Percentiles rank a stretch among this genome's conserved stretches.
These are phyloP conservation scores for Penstemon barbatus DNA, from an alignment of 257 asterid species.

Conservation along the genomic window DNA sequence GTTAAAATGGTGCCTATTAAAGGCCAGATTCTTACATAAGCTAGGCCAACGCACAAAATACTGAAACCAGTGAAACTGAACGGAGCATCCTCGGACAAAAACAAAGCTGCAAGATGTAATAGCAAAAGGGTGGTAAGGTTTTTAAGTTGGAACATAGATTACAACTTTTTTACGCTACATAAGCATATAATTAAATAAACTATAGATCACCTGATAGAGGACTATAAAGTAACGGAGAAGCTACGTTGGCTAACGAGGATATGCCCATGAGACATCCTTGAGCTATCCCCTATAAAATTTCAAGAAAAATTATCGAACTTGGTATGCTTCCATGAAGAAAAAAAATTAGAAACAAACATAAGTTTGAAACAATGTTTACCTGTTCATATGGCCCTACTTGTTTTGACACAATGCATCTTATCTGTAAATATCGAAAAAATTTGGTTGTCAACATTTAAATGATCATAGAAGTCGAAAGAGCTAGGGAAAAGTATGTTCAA, in stretches of 20 bases:
- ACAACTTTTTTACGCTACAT: not conserved
- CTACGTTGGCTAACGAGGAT: constrained; percentile 27
- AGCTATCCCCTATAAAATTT: constrained; percentile 44
- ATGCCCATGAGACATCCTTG: constrained; percentile 44
- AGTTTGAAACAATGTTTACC: constrained; percentile 34
- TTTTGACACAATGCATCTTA: constrained; percentile 80
- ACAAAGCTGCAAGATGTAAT: constrained; percentile 28
- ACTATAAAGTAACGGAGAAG: constrained; percentile 38
- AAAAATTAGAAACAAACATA: not conserved
- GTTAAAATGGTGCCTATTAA: not conserved
- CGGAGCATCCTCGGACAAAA: constrained; percentile 33
- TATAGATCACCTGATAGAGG: constrained; percentile 16
- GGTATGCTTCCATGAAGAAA: not conserved
- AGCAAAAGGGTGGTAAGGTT: not conserved
- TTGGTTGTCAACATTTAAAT: not conserved
- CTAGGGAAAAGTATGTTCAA: not conserved
- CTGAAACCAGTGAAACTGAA: constrained; percentile 34
- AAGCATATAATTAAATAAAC: not conserved
- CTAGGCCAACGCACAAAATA: constrained; percentile 31
- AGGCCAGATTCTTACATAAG: constrained; percentile 25
- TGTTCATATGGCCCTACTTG: constrained; percentile 78
- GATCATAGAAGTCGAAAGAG: not conserved
- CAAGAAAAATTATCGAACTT: not conserved
- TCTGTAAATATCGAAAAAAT: constrained; percentile 39
- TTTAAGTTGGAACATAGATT: not conserved